Percentiles rank a stretch among this genome's conserved stretches.
Conservation (phyloP, 1,284 basidiomycete species). For the Moesziomyces sp. region DNA sequence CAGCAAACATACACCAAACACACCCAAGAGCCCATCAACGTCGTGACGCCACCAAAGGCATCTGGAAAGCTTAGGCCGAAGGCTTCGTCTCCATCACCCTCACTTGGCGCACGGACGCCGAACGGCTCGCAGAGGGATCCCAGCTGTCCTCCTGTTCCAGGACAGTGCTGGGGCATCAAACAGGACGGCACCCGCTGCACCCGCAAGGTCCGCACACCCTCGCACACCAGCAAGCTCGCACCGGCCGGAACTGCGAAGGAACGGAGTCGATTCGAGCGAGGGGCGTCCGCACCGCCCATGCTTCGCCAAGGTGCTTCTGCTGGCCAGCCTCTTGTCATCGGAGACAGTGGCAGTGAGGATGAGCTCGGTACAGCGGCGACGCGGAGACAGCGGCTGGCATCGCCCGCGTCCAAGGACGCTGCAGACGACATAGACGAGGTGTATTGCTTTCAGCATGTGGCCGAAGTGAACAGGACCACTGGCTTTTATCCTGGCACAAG, state of each 20-base stretch:
- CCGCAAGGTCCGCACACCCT: conserved; percentile 8
- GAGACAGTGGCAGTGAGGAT: conserved; percentile 11
- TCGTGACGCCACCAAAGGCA: not conserved
- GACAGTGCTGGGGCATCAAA: conserved; percentile 58
- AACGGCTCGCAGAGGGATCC: conserved; percentile 17
- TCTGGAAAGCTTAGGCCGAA: not conserved
- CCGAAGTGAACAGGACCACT: conserved; percentile 47
- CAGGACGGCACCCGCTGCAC: conserved; percentile 50
- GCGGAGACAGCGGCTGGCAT: not conserved
- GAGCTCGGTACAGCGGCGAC: not conserved
- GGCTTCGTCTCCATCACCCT: not conserved
- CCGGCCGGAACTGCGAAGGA: not conserved
- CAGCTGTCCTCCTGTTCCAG: conserved; percentile 15
- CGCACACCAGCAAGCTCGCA: not conserved
- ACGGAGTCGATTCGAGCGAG: conserved; percentile 1
- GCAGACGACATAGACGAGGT: conserved; percentile 21
- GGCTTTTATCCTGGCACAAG: conserved; percentile 34
- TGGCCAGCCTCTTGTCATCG: conserved; percentile 16
- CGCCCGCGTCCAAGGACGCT: not conserved
- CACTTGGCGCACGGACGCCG: not conserved
- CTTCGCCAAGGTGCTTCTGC: not conserved
- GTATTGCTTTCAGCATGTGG: conserved; percentile 54
- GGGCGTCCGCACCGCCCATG: conserved; percentile 7
- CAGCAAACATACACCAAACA: too few species aligned
- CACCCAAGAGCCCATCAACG: not conserved